A percentile compares a stretch with the other conserved stretches of the same genome.
phyloP scores from a whole-genome alignment of 495 filamentous ascomycete genomes.

The Aspergillus kassunensis region DNA sequence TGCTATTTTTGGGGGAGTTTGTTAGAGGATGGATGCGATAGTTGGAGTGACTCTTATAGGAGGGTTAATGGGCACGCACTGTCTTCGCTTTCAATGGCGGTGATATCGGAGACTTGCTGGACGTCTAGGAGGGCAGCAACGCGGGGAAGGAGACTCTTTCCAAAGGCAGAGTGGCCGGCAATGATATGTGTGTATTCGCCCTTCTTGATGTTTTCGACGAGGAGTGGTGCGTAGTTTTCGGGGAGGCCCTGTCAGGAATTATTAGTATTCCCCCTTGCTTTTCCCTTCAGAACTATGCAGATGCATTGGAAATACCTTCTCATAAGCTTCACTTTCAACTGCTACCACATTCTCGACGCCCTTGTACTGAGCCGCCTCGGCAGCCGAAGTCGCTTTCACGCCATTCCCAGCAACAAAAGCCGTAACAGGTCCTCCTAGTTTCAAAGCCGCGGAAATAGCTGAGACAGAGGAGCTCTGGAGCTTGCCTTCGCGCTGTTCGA shows the following conservation, averaged over 20 bases:
- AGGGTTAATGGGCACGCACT: constrained; percentile 48
- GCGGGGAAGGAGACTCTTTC: constrained; percentile 92
- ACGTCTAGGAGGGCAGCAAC: constrained; percentile 90
- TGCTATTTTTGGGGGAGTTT: constrained; percentile 39
- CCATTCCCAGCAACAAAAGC: constrained; percentile 83
- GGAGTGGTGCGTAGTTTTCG: constrained; percentile 89
- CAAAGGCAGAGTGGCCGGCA: constrained; percentile 89
- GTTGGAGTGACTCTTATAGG: too few relatives aligned
- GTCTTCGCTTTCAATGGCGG: constrained; percentile 78
- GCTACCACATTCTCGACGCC: constrained; percentile 88
- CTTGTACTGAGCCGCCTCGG: constrained; percentile 82
- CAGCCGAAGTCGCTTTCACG: constrained; percentile 69
- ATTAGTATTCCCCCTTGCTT: background rate
- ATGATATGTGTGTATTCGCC: constrained; percentile 88
- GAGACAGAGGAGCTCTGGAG: constrained; percentile 78
- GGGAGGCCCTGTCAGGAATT: constrained; percentile 69
- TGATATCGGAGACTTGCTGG: constrained; percentile 92
- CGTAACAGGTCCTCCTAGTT: constrained; percentile 79
- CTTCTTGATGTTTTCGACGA: constrained; percentile 94
- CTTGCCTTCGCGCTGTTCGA: constrained; percentile 91
- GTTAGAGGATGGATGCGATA: background rate
- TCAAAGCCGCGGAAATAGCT: constrained; percentile 80
- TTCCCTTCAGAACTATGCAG: background rate
- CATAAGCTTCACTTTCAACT: constrained; percentile 84
- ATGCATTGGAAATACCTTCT: constrained; percentile 58